Conservation (phyloP, 148 eudicot species). For the Talinum fruticosum region DNA sequence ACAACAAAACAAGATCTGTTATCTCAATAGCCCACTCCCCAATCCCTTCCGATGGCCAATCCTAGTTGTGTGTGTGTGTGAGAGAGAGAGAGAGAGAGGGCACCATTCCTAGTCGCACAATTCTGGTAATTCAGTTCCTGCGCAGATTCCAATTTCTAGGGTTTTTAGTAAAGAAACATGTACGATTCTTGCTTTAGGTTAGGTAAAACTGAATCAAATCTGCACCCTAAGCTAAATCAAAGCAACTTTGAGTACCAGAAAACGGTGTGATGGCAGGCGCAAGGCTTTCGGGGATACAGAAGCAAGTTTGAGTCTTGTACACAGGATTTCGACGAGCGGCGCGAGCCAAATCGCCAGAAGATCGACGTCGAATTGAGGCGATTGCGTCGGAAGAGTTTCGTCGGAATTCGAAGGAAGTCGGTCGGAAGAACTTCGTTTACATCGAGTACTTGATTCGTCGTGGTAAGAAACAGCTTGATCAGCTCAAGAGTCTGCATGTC, state of each 20-base stretch:
- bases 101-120: not conserved
- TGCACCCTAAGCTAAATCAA: not conserved
- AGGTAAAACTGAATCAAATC: too few relatives aligned
- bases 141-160: not conserved
- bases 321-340: constrained; percentile 82
- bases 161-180: too few relatives aligned
- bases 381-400: constrained; percentile 75
- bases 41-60: not conserved
- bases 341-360: constrained; percentile 65
- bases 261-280: constrained; percentile 35
- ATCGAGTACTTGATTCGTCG: constrained; percentile 81
- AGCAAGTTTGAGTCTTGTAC: constrained; percentile 76
- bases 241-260: not conserved
- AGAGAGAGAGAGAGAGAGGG: not conserved
- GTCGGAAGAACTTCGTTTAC: constrained; percentile 77
- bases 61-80: not conserved
- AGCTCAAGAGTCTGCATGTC: constrained; percentile 74
- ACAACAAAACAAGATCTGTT: not conserved
- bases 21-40: not conserved
- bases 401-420: constrained; percentile 58
- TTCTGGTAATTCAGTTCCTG: not conserved
- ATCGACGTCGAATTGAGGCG: constrained; percentile 52
- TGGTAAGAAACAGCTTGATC: constrained; percentile 84
- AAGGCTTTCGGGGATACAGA: constrained; percentile 88
- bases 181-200: not conserved